phyloP scores from a whole-genome alignment of 2,329 filamentous ascomycete genomes.

The Xylaria sp. region DNA sequence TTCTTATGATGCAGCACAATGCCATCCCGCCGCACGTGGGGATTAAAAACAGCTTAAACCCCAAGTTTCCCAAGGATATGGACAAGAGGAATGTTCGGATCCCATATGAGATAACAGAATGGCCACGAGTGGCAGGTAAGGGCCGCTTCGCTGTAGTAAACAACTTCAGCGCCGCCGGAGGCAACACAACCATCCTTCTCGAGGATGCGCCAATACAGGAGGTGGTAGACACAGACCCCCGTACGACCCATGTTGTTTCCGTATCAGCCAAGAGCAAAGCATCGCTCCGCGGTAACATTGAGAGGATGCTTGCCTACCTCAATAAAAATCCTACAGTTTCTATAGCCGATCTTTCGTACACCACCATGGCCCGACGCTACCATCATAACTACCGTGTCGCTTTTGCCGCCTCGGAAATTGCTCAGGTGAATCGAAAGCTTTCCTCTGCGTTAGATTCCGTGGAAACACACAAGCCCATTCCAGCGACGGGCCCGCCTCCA shows the following conservation, averaged over 20 bases:
- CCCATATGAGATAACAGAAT: slow-evolving; percentile 50
- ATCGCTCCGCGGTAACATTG: slow-evolving; percentile 67
- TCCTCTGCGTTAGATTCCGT: slow-evolving; percentile 48
- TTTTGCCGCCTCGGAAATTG: slow-evolving; percentile 12
- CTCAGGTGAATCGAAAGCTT: slow-evolving; percentile 41
- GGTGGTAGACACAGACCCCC: slow-evolving; percentile 46
- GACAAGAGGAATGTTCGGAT: slow-evolving; percentile 55
- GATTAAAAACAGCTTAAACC: slow-evolving; percentile 60
- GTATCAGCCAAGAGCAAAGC: slow-evolving; percentile 62
- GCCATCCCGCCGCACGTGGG: slow-evolving; percentile 60
- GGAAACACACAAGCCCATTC: slow-evolving; percentile 23
- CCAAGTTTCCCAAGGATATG: slow-evolving; percentile 55
- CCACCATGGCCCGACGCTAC: slow-evolving; percentile 70
- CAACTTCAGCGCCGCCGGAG: slow-evolving; percentile 65
- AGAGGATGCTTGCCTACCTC: slow-evolving; percentile 62
- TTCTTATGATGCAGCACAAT: slow-evolving; percentile 43
- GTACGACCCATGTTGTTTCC: slow-evolving; percentile 64
- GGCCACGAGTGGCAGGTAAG: slow-evolving; percentile 41
- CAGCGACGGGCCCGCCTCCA: slow-evolving; percentile 44
- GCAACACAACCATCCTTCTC: slow-evolving; percentile 54
- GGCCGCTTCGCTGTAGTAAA: slow-evolving; percentile 53
- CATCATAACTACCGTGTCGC: slow-evolving; percentile 64
- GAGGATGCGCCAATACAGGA: slow-evolving; percentile 39
- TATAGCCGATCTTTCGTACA: slow-evolving; percentile 69
- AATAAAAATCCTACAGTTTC: slow-evolving; percentile 57